These are phyloP conservation scores for Torulaspora microellipsoides DNA, from an alignment of 805 yeast genomes.

Conservation along the genomic window DNA sequence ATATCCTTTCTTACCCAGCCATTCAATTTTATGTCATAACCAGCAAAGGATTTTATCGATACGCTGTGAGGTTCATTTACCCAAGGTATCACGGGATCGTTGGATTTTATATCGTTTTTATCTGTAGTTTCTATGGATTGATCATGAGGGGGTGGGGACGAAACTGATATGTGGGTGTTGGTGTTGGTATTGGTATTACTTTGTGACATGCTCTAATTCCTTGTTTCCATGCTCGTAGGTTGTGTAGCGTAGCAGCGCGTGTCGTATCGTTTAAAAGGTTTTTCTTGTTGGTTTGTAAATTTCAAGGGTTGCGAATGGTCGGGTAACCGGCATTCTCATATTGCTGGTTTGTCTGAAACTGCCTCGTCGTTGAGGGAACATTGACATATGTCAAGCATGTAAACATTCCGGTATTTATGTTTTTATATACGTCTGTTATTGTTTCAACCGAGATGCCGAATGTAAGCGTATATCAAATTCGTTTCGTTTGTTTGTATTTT, in stretches of 20 bases:
- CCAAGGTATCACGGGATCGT: conserved; percentile 26
- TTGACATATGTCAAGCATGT: no score
- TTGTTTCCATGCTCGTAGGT: neutral
- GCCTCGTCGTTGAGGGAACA: no score
- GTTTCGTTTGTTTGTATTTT: no score
- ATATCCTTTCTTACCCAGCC: conserved; percentile 30
- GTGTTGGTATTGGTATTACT: conserved; percentile 2
- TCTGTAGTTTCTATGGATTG: conserved; percentile 1
- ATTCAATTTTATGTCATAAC: conserved; percentile 24
- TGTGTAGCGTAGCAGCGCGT: neutral
- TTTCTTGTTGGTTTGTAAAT: no score
- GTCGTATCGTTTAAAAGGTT: no score
- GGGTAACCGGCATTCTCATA: no score
- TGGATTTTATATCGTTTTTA: conserved; percentile 6
- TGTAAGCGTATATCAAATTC: no score
- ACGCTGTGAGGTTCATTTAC: conserved; percentile 15
- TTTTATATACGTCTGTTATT: no score
- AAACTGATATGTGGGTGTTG: neutral
- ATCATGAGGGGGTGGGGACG: neutral
- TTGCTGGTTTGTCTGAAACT: no score
- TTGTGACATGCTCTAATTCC: conserved; percentile 4
- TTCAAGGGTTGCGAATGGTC: no score
- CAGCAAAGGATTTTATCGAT: conserved; percentile 26
- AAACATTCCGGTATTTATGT: no score
- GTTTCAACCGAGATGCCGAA: no score